phyloP scores from a whole-genome alignment of 2,329 filamentous ascomycete species.

The Aspergillus piperis region DNA sequence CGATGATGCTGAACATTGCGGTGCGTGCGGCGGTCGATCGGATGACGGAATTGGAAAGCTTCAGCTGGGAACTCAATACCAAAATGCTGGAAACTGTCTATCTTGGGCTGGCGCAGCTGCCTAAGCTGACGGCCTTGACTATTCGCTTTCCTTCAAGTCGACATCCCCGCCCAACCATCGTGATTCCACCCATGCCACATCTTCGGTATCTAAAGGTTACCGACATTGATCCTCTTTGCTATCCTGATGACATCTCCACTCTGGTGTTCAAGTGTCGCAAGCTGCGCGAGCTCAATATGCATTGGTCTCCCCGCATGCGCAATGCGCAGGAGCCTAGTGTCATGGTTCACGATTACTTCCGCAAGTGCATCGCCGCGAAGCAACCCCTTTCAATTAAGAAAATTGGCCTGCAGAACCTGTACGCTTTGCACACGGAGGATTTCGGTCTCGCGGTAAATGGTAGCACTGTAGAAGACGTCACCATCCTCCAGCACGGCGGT shows the following conservation, averaged over 20 bases:
- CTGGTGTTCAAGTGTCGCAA: slow-evolving; percentile 57
- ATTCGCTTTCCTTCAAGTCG: slow-evolving; percentile 59
- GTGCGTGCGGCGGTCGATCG: slow-evolving; percentile 61
- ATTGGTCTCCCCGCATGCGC: slow-evolving; percentile 65
- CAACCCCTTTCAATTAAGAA: slow-evolving; percentile 52
- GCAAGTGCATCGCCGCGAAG: slow-evolving; percentile 53
- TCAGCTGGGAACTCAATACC: slow-evolving; percentile 63
- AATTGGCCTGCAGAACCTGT: slow-evolving; percentile 60
- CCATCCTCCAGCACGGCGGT: slow-evolving; percentile 56
- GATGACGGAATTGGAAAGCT: slow-evolving; percentile 57
- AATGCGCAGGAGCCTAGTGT: slow-evolving; percentile 60
- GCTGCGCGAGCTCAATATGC: slow-evolving; percentile 57
- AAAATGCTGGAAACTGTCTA: slow-evolving; percentile 63
- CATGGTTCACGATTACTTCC: slow-evolving; percentile 57
- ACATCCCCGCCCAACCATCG: slow-evolving; percentile 57
- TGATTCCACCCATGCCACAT: slow-evolving; percentile 59
- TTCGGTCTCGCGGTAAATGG: slow-evolving; percentile 49
- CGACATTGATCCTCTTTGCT: slow-evolving; percentile 65
- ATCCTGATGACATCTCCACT: slow-evolving; percentile 63
- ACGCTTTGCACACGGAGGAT: slow-evolving; percentile 53
- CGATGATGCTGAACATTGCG: slow-evolving; percentile 64
- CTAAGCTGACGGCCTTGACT: slow-evolving; percentile 55
- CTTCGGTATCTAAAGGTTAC: slow-evolving; percentile 56
- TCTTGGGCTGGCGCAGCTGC: slow-evolving; percentile 54
- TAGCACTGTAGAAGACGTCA: slow-evolving; percentile 49